Percentiles rank a stretch among this genome's conserved stretches.
These are phyloP conservation scores for Pseudozyma sp. DNA, from an alignment of 1,284 basidiomycete genomes.

Conservation along the genomic window DNA sequence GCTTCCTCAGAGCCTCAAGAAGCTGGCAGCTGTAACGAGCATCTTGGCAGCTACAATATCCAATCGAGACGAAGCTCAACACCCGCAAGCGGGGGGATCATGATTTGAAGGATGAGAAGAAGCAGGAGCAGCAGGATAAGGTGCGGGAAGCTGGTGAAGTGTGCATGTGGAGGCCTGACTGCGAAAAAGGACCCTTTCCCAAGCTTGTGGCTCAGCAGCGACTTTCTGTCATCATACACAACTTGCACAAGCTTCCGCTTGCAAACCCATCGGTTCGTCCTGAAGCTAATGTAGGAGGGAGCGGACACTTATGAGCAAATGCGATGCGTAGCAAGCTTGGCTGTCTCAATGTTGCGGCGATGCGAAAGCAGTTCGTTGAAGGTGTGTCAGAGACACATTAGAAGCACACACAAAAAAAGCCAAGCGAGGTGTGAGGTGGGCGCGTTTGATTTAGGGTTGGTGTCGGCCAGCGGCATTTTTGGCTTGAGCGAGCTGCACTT, in stretches of 20 bases:
- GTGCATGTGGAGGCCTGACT: conserved; percentile 3
- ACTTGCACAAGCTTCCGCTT: not conserved
- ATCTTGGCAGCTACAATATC: too few species aligned
- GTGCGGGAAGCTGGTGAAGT: not conserved
- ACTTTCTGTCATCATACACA: not conserved
- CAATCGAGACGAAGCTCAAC: not conserved
- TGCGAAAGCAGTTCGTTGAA: too few species aligned
- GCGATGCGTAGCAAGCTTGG: too few species aligned
- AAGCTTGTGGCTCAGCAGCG: not conserved
- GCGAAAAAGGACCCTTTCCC: not conserved
- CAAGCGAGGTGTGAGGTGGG: too few species aligned
- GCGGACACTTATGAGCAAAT: too few species aligned
- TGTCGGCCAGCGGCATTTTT: not conserved
- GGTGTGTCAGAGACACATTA: too few species aligned
- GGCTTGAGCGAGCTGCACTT: not conserved
- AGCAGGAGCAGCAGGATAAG: not conserved
- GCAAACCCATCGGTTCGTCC: too few species aligned
- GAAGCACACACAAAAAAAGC: too few species aligned
- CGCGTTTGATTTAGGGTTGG: not conserved
- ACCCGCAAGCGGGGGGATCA: not conserved
- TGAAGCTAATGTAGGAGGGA: too few species aligned
- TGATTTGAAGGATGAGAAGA: not conserved
- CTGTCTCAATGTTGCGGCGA: too few species aligned
- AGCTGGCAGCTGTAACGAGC: too few species aligned
- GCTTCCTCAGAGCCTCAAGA: too few species aligned